Evolutionary conservation across 371 early-diverging fungal species (phyloP), one percentile per base, ranked within the genome.

Genomic region (Mucor saturninus): DNA sequence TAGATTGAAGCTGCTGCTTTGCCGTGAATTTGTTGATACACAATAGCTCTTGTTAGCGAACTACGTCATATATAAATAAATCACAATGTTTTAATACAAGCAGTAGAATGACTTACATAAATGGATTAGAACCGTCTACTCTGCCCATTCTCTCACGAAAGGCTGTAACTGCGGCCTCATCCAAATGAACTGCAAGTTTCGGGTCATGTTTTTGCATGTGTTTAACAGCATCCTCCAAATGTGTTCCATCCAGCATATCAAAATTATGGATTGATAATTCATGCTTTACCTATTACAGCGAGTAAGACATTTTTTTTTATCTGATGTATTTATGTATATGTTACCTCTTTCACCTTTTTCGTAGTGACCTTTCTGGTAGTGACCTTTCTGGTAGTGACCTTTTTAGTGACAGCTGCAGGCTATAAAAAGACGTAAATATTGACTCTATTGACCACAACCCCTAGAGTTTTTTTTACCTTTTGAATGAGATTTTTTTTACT

Each of bases 1-100:
- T 68, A 58, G 46, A 83, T 83, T 2, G 79, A 61, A 7, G 72
- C 53, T 9, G 83, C 85, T 1, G 80, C 85, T 32, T 79, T 77
- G 2, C 86, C 86, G 59, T 76, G 65, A 6, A 85, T 72, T 64
- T 85, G 85, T 56, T 86, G 87, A 59, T 77, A 83, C 8, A 86
- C 71, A 39, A 86, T 85, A 7, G 81, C 56, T 8, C 62, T 60
- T 14, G 76, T 55, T 1, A 81, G 54, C 21, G 73, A 65, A 15
- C 77, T 73, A 39, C 21, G 43, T 9, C 2, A 55, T 30, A n/a
- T 13, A 6, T 13, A 35, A 35, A 6, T 6, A 8, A 35, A 8
- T 35, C 4, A 35, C 35, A 35, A 28, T 2, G 21, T 21, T 21
- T 21, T 55, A 30, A 21, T 37, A 8, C 30, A 5, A 28, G 8